Evolutionary conservation across 495 filamentous ascomycete genomes (phyloP).

Genomic region (Extremus antarcticus): DNA sequence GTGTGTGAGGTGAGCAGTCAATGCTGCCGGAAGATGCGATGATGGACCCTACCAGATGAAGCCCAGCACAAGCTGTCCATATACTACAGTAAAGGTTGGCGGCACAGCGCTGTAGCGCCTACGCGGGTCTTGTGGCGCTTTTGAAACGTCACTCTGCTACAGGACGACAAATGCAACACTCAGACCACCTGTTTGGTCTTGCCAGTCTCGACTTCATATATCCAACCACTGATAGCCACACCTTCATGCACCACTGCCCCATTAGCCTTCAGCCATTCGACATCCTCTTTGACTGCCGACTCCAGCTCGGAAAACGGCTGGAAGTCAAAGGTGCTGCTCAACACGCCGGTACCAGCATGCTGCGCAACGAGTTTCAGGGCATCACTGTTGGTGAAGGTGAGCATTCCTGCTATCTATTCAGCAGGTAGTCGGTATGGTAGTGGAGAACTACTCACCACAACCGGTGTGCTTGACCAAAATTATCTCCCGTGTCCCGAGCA

Average conservation of each 20-base stretch:
- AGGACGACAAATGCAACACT: no score
- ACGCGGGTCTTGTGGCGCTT: no score
- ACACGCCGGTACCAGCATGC: slow-evolving; percentile 43
- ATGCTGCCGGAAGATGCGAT: no score
- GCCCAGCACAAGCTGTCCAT: no score
- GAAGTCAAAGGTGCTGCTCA: slow-evolving; percentile 44
- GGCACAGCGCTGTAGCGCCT: no score
- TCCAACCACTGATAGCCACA: slow-evolving; percentile 57
- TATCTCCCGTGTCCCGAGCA: slow-evolving; percentile 69
- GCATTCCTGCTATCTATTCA: slow-evolving; percentile 51
- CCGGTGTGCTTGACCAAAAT: slow-evolving; percentile 69
- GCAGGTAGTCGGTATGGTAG: no score
- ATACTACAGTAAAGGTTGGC: no score
- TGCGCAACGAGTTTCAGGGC: slow-evolving; percentile 46
- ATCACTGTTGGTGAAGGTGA: slow-evolving; percentile 61
- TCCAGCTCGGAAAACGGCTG: slow-evolving; percentile 55
- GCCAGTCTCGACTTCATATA: slow-evolving; percentile 73
- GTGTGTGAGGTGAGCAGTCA: no score
- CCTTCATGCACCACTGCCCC: slow-evolving; percentile 44
- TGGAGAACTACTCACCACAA: slow-evolving; percentile 43
- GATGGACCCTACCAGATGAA: no score
- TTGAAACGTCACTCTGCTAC: no score
- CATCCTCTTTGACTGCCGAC: slow-evolving; percentile 53
- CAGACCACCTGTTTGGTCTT: slow-evolving; percentile 49
- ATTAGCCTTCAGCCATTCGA: slow-evolving; percentile 48